These are phyloP conservation scores for Phytophthora citricola DNA, from an alignment of 352 stramenopile species.

Conservation along the genomic window DNA sequence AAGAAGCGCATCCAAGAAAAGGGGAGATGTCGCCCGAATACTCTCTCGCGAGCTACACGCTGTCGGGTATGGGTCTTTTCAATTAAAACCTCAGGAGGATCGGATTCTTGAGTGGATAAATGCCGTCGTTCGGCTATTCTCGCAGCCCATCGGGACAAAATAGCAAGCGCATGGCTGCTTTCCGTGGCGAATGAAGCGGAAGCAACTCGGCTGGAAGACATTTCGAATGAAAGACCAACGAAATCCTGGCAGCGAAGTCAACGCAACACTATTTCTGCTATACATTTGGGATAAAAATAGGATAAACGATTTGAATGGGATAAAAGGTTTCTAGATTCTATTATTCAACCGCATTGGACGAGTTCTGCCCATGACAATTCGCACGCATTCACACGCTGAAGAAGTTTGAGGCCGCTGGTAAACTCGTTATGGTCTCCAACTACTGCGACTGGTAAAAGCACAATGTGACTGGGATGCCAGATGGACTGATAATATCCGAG, in stretches of 20 bases:
- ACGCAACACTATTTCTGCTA: not conserved
- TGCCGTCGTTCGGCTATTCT: not conserved
- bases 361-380: slow-evolving; percentile 26
- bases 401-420: slow-evolving; percentile 5
- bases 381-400: slow-evolving; percentile 7
- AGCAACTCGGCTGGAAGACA: not conserved
- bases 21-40: slow-evolving; percentile 34
- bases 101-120: not conserved
- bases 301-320: not conserved
- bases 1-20: slow-evolving; percentile 36
- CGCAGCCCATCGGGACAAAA: not conserved
- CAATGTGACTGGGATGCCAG: slow-evolving; percentile 5
- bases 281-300: not conserved
- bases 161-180: not conserved
- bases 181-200: not conserved
- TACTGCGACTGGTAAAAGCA: slow-evolving; percentile 18
- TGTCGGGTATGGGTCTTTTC: slow-evolving; percentile 27
- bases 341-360: slow-evolving; percentile 22
- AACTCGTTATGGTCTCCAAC: slow-evolving; percentile 15
- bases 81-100: slow-evolving; percentile 20
- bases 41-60: slow-evolving; percentile 19
- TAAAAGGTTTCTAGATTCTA: not conserved
- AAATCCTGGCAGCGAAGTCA: not conserved
- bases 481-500: slow-evolving; percentile 30
- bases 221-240: not conserved